phyloP scores from a whole-genome alignment of 441 rosid species.

The Lagerstroemia fauriei region DNA sequence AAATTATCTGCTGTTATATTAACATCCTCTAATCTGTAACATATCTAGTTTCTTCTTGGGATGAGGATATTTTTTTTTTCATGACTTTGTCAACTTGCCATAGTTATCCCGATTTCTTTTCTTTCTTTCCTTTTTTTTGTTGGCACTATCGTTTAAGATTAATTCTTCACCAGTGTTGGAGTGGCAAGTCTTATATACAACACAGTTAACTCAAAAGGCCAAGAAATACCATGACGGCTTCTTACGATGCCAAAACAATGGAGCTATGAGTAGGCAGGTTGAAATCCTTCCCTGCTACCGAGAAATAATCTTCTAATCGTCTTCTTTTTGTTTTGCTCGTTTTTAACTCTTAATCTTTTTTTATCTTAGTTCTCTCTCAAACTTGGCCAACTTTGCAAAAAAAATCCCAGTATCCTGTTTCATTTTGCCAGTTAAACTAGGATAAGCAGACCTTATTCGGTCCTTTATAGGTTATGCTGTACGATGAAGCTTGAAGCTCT shows the following conservation, averaged over 20 bases:
- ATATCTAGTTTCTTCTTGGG: too few species aligned
- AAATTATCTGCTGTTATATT: not conserved
- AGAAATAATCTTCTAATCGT: not conserved
- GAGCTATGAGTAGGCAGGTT: conserved; percentile 24
- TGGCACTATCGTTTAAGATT: not conserved
- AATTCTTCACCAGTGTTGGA: conserved; percentile 29
- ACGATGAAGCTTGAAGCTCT: conserved; percentile 20
- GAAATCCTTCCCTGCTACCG: not conserved
- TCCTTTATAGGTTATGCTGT: conserved; percentile 21
- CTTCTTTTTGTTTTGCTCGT: not conserved
- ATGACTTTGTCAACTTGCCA: not conserved
- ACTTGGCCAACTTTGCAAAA: too few species aligned
- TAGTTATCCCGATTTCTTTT: not conserved
- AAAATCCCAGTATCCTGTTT: not conserved
- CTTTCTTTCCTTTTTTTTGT: not conserved
- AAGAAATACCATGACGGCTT: conserved; percentile 28
- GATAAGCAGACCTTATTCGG: not conserved
- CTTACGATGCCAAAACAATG: conserved; percentile 12
- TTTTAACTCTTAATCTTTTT: not conserved
- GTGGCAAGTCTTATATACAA: conserved; percentile 24
- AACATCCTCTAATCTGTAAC: not conserved
- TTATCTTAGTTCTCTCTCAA: not conserved
- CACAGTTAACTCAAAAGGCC: conserved; percentile 14
- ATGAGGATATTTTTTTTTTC: not conserved
- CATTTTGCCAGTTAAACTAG: not conserved